Percentiles rank a stretch among this genome's conserved stretches.
Evolutionary conservation across 345 rosid genomes (phyloP).

Genomic region (Fremontodendron californicum): DNA sequence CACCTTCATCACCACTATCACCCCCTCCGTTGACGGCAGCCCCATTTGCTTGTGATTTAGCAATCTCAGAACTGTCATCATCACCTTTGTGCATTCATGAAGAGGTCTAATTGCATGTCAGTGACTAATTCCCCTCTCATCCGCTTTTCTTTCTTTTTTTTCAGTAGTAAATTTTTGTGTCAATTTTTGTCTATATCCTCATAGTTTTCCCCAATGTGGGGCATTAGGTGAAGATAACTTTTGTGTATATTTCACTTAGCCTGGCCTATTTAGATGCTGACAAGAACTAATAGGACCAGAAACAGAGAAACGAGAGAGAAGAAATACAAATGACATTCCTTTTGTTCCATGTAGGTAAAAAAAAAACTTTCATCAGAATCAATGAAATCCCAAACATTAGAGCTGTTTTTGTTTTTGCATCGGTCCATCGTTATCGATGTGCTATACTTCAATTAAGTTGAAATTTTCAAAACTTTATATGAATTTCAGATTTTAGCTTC

Average conservation of each 20-base stretch:
- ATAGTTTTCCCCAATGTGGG: not conserved
- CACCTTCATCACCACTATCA: too few species aligned
- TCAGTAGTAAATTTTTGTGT: constrained; percentile 5
- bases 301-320: not conserved
- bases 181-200: too few species aligned
- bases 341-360: not conserved
- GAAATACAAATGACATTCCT: not conserved
- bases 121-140: not conserved
- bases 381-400: not conserved
- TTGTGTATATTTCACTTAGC: not conserved
- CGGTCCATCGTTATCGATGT: not conserved
- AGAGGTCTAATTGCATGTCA: constrained; percentile 18
- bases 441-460: not conserved
- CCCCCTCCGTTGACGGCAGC: not conserved
- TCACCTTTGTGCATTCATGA: constrained; percentile 1
- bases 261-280: constrained; percentile 4
- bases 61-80: not conserved
- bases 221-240: not conserved
- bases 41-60: not conserved
- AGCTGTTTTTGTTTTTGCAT: not conserved
- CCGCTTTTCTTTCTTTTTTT: too few species aligned
- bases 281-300: not conserved
- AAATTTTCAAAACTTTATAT: not conserved
- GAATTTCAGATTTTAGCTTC: not conserved
- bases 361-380: too few species aligned